Percentiles rank a stretch among this genome's conserved stretches.
These are phyloP conservation scores for Erigeron philadelphicus DNA, from an alignment of 140 eudicot genomes.

Conservation along the genomic window DNA sequence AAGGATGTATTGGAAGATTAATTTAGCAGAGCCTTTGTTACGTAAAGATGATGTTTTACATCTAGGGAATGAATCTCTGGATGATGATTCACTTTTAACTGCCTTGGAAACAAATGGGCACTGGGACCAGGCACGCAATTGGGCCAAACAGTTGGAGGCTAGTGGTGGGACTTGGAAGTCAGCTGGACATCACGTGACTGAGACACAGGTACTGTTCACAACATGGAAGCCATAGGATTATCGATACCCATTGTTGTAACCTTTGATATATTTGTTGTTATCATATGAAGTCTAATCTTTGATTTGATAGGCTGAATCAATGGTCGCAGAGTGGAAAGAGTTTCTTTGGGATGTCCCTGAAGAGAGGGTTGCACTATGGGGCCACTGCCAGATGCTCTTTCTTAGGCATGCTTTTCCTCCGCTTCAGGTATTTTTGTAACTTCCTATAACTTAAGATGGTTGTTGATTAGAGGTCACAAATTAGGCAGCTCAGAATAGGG, in stretches of 20 bases:
- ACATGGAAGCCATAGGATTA: constrained; percentile 1
- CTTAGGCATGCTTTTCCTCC: constrained; percentile 84
- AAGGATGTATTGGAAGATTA: constrained; percentile 77
- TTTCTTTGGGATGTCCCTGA: constrained; percentile 98
- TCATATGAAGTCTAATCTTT: constrained; percentile 16
- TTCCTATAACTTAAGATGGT: neutral
- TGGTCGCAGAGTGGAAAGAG: constrained; percentile 98
- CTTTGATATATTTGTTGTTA: neutral
- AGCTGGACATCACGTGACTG: constrained; percentile 82
- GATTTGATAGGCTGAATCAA: constrained; percentile 75
- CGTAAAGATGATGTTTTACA: constrained; percentile 70
- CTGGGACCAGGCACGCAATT: constrained; percentile 93
- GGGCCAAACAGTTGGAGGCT: constrained; percentile 87
- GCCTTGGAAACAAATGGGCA: constrained; percentile 74
- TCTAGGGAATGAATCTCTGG: constrained; percentile 69
- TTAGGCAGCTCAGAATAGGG: neutral
- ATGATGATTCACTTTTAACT: constrained; percentile 82
- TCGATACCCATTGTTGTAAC: neutral
- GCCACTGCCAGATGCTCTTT: constrained; percentile 89
- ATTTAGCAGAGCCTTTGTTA: constrained; percentile 86
- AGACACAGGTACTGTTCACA: constrained; percentile 64
- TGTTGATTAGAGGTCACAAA: constrained; percentile 5
- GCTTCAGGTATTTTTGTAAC: constrained; percentile 48
- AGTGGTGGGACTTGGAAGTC: constrained; percentile 84
- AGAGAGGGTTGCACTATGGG: constrained; percentile 95